Evolutionary conservation across 2,329 filamentous ascomycete species (phyloP).

Genomic region (Westerdykella sp.): DNA sequence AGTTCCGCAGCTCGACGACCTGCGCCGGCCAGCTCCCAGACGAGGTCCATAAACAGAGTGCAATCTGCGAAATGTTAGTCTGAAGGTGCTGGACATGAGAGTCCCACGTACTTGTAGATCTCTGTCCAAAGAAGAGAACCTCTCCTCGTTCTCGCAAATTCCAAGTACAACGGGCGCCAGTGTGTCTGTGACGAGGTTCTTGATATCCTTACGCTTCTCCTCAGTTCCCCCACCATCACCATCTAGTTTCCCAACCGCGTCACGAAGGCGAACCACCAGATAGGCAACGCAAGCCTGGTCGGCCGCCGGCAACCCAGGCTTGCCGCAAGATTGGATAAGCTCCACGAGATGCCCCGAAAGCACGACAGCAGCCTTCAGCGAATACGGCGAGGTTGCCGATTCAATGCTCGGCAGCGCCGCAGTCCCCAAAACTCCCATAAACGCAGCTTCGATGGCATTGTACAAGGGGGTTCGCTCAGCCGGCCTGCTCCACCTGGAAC

Average conservation of each 20-base stretch:
- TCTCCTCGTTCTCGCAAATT: slow-evolving; percentile 15
- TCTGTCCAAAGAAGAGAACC: slow-evolving; percentile 15
- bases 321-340: slow-evolving; percentile 14
- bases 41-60: slow-evolving; percentile 30
- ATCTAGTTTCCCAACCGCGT: slow-evolving; percentile 2
- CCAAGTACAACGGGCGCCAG: slow-evolving; percentile 14
- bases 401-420: slow-evolving; percentile 6
- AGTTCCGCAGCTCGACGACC: slow-evolving; percentile 16
- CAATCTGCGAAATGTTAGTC: slow-evolving; percentile 14
- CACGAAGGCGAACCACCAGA: slow-evolving; percentile 16
- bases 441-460: slow-evolving; percentile 17
- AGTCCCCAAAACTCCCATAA: slow-evolving; percentile 19
- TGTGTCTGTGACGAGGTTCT: slow-evolving; percentile 7
- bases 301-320: slow-evolving; percentile 10
- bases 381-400: slow-evolving; percentile 7
- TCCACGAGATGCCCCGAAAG: slow-evolving; percentile 14
- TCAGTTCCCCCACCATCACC: background rate
- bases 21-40: slow-evolving; percentile 21
- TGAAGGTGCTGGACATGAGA: slow-evolving; percentile 4
- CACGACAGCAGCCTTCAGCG: slow-evolving; percentile 17
- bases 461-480: slow-evolving; percentile 8
- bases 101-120: slow-evolving; percentile 28
- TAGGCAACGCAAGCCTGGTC: slow-evolving; percentile 23
- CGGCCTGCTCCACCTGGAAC: slow-evolving; percentile 16
- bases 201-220: slow-evolving; percentile 4